These are phyloP conservation scores for Tetradesmus lagerheimii DNA, from an alignment of 139 green algal genomes.

Conservation along the genomic window DNA sequence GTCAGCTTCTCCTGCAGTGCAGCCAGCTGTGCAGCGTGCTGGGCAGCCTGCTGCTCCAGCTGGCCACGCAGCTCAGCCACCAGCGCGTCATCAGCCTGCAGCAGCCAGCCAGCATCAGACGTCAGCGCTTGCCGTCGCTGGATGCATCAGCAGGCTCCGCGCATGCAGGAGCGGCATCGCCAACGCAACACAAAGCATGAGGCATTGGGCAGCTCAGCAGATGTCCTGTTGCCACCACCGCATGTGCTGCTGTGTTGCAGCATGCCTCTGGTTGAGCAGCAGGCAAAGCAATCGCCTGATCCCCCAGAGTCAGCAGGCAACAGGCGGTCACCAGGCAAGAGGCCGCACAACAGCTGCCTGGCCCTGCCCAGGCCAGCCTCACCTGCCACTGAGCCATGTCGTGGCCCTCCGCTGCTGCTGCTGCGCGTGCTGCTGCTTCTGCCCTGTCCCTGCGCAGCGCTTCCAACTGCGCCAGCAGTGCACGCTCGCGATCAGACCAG, in stretches of 20 bases:
- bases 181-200: no score
- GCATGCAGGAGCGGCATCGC: no score
- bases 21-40: conserved; percentile 25
- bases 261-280: no score
- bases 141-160: no score
- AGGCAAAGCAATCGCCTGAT: no score
- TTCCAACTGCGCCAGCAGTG: conserved; percentile 62
- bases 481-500: conserved; percentile 48
- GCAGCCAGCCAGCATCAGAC: background rate
- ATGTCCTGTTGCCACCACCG: no score
- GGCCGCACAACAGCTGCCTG: no score
- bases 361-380: no score
- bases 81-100: background rate
- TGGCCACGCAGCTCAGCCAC: background rate
- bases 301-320: no score
- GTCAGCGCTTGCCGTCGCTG: background rate
- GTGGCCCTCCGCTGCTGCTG: conserved; percentile 46
- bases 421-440: conserved; percentile 55
- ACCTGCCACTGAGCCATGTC: conserved; percentile 60
- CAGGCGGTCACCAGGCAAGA: no score
- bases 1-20: background rate
- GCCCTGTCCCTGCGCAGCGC: conserved; percentile 64
- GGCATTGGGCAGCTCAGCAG: no score
- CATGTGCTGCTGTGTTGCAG: no score
- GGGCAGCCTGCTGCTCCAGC: conserved; percentile 54